Conservation (phyloP, 352 stramenopile genomes). For the Globisporangium okanoganense region DNA sequence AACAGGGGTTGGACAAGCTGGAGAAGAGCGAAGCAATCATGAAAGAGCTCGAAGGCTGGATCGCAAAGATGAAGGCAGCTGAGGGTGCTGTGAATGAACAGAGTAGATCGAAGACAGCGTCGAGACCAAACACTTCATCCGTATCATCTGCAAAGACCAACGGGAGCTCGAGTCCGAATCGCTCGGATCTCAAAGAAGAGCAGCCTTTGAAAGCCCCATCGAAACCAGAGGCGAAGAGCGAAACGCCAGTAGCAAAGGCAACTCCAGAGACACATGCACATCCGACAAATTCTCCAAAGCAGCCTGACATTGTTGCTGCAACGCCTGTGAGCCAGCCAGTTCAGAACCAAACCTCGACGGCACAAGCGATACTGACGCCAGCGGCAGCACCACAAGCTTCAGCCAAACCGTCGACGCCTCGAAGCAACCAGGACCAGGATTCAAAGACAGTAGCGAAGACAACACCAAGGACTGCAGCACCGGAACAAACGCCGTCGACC, state of each 20-base stretch:
- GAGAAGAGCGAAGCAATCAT: slow-evolving; percentile 18
- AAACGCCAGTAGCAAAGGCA: neutral
- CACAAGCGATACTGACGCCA: neutral
- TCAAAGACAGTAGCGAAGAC: neutral
- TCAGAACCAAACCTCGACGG: neutral
- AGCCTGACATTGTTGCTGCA: neutral
- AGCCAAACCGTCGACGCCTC: neutral
- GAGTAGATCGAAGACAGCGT: neutral
- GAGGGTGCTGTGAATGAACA: neutral
- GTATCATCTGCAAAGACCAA: neutral
- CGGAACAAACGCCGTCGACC: neutral
- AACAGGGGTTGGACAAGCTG: slow-evolving; percentile 7
- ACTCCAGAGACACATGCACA: neutral
- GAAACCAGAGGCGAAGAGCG: neutral
- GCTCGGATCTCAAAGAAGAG: neutral
- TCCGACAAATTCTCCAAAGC: neutral
- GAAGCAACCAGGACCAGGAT: neutral
- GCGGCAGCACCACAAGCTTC: neutral
- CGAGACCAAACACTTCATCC: neutral
- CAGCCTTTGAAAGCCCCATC: neutral
- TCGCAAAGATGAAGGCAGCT: slow-evolving; percentile 8
- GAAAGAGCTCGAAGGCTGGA: slow-evolving; percentile 24
- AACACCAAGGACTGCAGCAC: neutral
- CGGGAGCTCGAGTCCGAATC: neutral
- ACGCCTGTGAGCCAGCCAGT: neutral